Base-by-base conservation (phyloP, 1,284 basidiomycete genomes). In the Apiotrichum domesticum region DNA sequence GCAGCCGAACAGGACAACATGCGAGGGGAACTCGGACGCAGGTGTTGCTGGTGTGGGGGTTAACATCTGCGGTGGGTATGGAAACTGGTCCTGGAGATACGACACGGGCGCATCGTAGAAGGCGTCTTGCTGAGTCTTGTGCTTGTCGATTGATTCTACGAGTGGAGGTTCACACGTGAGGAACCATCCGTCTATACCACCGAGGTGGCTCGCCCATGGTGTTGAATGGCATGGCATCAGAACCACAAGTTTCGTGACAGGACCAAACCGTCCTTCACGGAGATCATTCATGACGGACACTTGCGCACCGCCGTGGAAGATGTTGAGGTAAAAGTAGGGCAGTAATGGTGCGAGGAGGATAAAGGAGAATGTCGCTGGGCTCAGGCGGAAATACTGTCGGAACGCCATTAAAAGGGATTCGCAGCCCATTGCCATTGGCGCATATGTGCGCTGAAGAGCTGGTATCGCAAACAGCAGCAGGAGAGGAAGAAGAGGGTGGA, bases 181-280 rank as follows among this genome's bases (percentile, higher is more conserved):
- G 46, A 87, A 84, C 91, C 93, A 97, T 61, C 81, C 80, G 9
- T 87, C 78, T 42, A 85, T 80, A 11, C 80, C 76, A 35, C 83
- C 79, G 70, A 98, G 75, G 74, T 93, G 88, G 4, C 91, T 86
- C 68, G 92, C 88, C 81, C 92, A 95, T 3, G 95, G 95, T 0
- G 88, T 92, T n/a, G 92, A 96, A 77, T 99, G 96, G 65, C 96
- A 99, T 3, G 96, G 96, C 89, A 93, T 95, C 15, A 98, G 77
- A 60, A 91, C 86, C 1, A 88, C 92, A 13, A 96, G 76, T 7
- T 84, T 84, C 0, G 50, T 51, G 33, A 71, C 64, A 3, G 55
- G 33, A 0, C 69, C 67, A 4, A 64, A 59, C 8, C 51, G 59
- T 55, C 63, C 58, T 21, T 55, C 15, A 29, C 62, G 63, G 21